Evolutionary conservation across 2,329 filamentous ascomycete genomes (phyloP).

Genomic region (Colletotrichum tanaceti): DNA sequence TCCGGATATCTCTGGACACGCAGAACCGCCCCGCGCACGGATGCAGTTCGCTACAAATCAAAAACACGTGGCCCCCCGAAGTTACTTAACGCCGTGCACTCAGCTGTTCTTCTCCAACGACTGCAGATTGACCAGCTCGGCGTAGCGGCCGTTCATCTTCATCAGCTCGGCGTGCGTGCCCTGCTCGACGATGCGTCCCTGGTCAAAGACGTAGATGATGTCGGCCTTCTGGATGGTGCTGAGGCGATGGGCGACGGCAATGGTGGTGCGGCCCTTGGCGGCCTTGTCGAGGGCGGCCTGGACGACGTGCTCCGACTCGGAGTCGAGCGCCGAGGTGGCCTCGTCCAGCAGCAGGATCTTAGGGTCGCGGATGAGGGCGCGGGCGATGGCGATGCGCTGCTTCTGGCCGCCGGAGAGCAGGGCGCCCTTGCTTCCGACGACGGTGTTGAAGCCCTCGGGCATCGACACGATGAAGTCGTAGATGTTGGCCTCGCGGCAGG

Average conservation of each 20-base stretch:
- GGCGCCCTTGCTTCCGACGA: conserved; percentile 87
- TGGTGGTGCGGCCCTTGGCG: conserved; percentile 86
- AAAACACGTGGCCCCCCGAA: too few species aligned
- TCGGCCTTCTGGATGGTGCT: conserved; percentile 96
- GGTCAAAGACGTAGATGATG: conserved; percentile 95
- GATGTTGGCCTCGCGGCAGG: conserved; percentile 91
- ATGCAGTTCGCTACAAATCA: conserved; percentile 26
- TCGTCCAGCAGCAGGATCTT: conserved; percentile 88
- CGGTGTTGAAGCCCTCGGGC: conserved; percentile 85
- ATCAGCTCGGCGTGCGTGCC: conserved; percentile 83
- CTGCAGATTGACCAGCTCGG: conserved; percentile 83
- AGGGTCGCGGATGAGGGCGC: conserved; percentile 89
- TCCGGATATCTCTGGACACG: conserved; percentile 37
- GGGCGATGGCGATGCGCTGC: conserved; percentile 92
- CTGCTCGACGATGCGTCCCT: conserved; percentile 85
- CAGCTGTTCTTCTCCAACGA: conserved; percentile 72
- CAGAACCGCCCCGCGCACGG: conserved; percentile 4
- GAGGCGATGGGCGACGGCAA: conserved; percentile 92
- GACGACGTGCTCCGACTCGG: conserved; percentile 81
- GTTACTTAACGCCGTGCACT: too few species aligned
- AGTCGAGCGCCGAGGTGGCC: conserved; percentile 82
- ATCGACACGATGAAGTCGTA: conserved; percentile 91
- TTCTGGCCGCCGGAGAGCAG: conserved; percentile 93
- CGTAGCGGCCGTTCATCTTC: conserved; percentile 77
- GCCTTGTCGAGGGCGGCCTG: conserved; percentile 85